Conservation (phyloP, 768 basidiomycete genomes). For the Coprinellus micaceus region DNA sequence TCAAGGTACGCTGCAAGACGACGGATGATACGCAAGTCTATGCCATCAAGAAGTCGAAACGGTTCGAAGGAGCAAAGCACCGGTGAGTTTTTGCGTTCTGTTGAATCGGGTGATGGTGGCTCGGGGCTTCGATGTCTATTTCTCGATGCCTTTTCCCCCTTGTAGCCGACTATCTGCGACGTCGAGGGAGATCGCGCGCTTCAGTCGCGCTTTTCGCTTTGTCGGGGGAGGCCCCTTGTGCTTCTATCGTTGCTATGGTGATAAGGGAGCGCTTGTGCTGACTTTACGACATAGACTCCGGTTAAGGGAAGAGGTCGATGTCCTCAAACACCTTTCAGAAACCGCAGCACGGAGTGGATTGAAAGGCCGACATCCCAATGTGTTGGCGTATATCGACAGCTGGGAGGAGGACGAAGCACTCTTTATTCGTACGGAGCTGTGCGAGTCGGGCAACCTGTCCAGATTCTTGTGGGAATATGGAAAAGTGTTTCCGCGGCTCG, state of each 20-base stretch:
- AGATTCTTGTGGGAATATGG: constrained; percentile 92
- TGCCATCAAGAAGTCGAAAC: constrained; percentile 93
- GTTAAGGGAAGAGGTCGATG: constrained; percentile 91
- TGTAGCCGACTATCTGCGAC: constrained; percentile 8
- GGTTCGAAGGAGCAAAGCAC: constrained; percentile 87
- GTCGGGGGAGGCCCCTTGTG: neutral
- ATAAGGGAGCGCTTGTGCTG: constrained; percentile 15
- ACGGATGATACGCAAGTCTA: constrained; percentile 51
- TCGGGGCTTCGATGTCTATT: neutral
- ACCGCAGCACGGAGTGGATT: constrained; percentile 37
- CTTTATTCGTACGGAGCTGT: constrained; percentile 93
- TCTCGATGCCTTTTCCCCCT: too few relatives aligned
- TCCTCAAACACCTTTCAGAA: constrained; percentile 70
- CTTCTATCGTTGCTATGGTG: constrained; percentile 26
- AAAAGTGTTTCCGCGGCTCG: constrained; percentile 73
- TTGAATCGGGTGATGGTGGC: constrained; percentile 13
- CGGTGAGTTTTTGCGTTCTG: constrained; percentile 52
- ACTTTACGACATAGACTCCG: constrained; percentile 53
- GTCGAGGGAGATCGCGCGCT: constrained; percentile 7
- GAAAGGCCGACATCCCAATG: constrained; percentile 63
- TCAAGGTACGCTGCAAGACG: constrained; percentile 73
- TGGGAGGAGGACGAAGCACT: constrained; percentile 92
- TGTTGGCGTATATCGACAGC: constrained; percentile 85
- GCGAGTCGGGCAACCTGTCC: constrained; percentile 88
- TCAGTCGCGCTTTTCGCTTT: neutral